A percentile compares a stretch with the other conserved stretches of the same genome.
Evolutionary conservation across 2,329 filamentous ascomycete genomes (phyloP).

Genomic region (Claviceps sp.): DNA sequence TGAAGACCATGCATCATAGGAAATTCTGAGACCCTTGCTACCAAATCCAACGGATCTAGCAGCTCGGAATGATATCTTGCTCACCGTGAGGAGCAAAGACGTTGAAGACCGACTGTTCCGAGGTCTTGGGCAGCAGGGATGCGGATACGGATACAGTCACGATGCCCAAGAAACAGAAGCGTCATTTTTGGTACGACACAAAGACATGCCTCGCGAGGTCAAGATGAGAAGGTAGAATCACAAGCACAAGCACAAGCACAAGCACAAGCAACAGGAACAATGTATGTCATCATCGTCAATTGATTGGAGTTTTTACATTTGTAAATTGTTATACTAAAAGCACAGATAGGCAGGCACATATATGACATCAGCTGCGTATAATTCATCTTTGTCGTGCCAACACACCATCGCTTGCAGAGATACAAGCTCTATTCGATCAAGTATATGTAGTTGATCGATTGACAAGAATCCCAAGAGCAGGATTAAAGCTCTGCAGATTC

Average conservation of each 20-base stretch:
- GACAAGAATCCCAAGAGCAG: background rate
- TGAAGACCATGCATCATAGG: no score
- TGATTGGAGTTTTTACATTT: slow-evolving; percentile 2
- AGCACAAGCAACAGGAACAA: background rate
- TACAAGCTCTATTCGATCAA: background rate
- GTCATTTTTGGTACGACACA: no score
- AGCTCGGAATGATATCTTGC: no score
- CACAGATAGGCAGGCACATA: background rate
- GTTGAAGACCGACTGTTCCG: no score
- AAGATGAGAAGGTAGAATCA: no score
- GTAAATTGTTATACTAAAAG: slow-evolving; percentile 2
- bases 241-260: background rate
- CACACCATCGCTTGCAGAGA: slow-evolving; percentile 1
- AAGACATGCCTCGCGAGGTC: no score
- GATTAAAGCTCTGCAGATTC: slow-evolving; percentile 5
- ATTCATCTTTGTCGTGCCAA: background rate
- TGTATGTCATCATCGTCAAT: background rate
- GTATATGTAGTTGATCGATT: background rate
- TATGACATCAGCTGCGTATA: background rate
- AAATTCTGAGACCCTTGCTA: no score
- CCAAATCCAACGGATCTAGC: no score
- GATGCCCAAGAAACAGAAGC: no score
- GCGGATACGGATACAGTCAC: no score
- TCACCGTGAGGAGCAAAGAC: no score
- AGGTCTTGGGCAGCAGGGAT: no score